These are phyloP conservation scores for Elsinoe perseae DNA, from an alignment of 2,329 filamentous ascomycete species.

Conservation along the genomic window DNA sequence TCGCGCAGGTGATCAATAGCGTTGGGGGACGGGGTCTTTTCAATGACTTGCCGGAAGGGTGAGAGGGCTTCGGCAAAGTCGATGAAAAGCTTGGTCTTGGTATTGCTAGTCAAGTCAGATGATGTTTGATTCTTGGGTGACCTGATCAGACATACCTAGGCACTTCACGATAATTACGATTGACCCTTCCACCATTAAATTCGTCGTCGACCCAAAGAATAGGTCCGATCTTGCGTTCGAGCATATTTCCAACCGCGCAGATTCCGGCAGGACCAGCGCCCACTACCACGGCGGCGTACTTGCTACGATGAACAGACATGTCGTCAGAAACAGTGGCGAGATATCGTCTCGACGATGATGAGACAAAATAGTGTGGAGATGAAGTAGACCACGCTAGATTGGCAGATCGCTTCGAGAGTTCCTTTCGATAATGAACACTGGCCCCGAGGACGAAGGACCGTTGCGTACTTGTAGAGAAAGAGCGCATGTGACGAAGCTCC, in stretches of 20 bases:
- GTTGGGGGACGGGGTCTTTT: constrained; percentile 44
- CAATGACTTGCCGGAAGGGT: constrained; percentile 47
- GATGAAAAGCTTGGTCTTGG: constrained; percentile 53
- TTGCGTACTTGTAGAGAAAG: constrained; percentile 8
- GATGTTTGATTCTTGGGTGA: background rate
- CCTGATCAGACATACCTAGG: constrained; percentile 39
- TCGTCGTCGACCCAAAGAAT: constrained; percentile 53
- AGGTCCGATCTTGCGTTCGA: constrained; percentile 45
- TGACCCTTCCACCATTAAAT: constrained; percentile 41
- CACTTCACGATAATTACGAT: constrained; percentile 52
- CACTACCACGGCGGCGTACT: constrained; percentile 50
- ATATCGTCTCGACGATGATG: background rate
- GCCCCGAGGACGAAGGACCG: background rate
- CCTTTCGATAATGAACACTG: background rate
- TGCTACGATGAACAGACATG: constrained; percentile 20
- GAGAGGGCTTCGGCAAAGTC: constrained; percentile 48
- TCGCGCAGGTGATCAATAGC: constrained; percentile 47
- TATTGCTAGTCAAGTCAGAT: constrained; percentile 41
- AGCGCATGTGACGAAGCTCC: constrained; percentile 7
- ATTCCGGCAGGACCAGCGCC: constrained; percentile 54
- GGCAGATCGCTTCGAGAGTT: constrained; percentile 1
- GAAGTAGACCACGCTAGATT: background rate
- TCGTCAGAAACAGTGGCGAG: constrained; percentile 14
- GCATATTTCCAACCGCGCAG: constrained; percentile 53
- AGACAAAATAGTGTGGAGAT: background rate